Conservation (phyloP, 805 yeast species). For the Vanderwaltozyma verrucispora region DNA sequence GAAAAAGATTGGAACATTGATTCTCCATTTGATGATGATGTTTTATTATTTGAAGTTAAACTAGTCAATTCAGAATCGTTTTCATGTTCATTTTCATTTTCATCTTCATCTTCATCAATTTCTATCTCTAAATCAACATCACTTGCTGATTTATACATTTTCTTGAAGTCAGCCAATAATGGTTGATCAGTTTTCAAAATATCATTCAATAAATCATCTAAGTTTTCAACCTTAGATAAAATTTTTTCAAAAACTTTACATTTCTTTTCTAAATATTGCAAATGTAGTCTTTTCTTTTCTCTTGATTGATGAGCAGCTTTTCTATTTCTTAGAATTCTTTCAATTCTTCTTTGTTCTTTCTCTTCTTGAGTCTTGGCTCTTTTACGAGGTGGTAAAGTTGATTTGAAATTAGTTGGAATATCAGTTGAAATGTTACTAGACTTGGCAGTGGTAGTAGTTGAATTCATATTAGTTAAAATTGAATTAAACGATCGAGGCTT, state of each 20-base stretch:
- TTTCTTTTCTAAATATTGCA: constrained; percentile 65
- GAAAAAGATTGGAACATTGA: neutral
- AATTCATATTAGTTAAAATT: neutral
- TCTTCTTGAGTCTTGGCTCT: constrained; percentile 95
- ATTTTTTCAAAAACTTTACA: constrained; percentile 26
- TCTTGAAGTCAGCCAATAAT: neutral
- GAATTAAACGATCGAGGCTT: too few species aligned
- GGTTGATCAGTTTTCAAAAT: constrained; percentile 3
- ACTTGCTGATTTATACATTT: neutral
- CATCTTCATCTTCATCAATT: neutral
- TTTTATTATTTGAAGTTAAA: neutral
- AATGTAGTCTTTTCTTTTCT: constrained; percentile 89
- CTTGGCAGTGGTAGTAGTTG: neutral
- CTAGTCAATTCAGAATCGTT: too few species aligned
- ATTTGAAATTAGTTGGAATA: constrained; percentile 32
- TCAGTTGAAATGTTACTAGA: constrained; percentile 3
- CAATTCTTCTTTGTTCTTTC: constrained; percentile 92
- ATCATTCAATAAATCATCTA: constrained; percentile 6
- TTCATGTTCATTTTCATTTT: too few species aligned
- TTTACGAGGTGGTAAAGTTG: constrained; percentile 82
- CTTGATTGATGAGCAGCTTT: constrained; percentile 97
- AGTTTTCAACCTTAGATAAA: constrained; percentile 11
- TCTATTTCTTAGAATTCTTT: constrained; percentile 84
- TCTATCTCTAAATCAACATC: neutral
- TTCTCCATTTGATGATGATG: neutral